Base-by-base conservation (phyloP, 2,329 filamentous ascomycete genomes). In the Colletotrichum lindemuthianum region DNA sequence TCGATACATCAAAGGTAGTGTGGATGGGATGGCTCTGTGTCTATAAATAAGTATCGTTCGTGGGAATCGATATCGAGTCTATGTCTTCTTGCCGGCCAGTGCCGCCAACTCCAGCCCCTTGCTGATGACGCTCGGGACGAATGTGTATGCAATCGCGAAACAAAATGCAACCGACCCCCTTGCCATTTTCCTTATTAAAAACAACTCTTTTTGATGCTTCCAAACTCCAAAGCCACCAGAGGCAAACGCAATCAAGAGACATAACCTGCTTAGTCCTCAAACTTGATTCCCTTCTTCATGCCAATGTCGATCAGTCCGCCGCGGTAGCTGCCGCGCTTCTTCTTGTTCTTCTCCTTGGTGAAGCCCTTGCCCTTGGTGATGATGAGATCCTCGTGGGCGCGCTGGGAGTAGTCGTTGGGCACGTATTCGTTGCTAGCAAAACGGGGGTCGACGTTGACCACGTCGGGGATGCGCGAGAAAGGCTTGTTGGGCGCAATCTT, bases 261-360 rank as follows among this genome's bases (percentile, higher is more conserved):
- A 12, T 69, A 33, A 12, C 7, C 24, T 10, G 13, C 71, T 80
- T 87, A 97, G 72, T 97, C 92, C 2, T 97, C 93, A 78, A 99
- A 99, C 81, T 97, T 97, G 81, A 97, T 91, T 63, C 92, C 91
- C 79, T 95, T 94, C 69, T 91, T 90, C 16, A 90, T 88, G 12
- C 85, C 80, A 57, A 95, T 91, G 75, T 99, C 94, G 72, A 99
- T 97, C 56, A 86, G 79, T 7, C 96, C 96, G 48, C 96, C 96
- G 51, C 91, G 89, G 84, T 97, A 99, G 69, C 90, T 92, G 54
- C 96, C 96, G 71, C 89, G 86, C 85, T 93, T 94, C 86, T 93
- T 96, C 85, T 99, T 99, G 81, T 99, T 99, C 89, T 99, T 99
- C 83, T 98, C 96, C 84, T 99, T 99, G 65, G 95, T 98, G 80